Conservation (phyloP, 2,329 filamentous ascomycete genomes). For the Zarea fungicola region DNA sequence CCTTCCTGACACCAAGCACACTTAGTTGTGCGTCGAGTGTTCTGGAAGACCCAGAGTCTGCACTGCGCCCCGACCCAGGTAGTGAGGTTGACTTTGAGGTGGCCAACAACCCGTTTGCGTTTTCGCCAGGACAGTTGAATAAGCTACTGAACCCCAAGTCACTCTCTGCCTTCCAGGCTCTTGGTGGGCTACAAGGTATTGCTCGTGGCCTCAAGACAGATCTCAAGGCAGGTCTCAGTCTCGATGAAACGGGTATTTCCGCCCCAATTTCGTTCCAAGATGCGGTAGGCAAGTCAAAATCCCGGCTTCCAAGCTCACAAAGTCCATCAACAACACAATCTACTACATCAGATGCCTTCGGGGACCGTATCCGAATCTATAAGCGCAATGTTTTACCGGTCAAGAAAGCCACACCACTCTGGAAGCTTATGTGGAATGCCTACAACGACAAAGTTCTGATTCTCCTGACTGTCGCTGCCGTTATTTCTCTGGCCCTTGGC, state of each 20-base stretch:
- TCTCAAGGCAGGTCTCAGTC: constrained; percentile 58
- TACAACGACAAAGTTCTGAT: constrained; percentile 73
- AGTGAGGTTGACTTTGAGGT: constrained; percentile 65
- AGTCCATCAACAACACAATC: constrained; percentile 44
- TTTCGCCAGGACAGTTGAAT: constrained; percentile 64
- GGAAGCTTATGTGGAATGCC: constrained; percentile 60
- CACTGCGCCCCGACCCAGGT: constrained; percentile 63
- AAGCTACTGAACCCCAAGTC: constrained; percentile 80
- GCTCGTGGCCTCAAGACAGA: constrained; percentile 69
- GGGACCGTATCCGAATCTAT: constrained; percentile 14
- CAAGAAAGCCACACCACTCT: constrained; percentile 57
- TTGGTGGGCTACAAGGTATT: constrained; percentile 67
- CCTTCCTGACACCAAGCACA: constrained; percentile 21
- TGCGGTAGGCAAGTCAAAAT: constrained; percentile 26
- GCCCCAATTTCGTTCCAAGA: constrained; percentile 65
- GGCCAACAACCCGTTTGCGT: constrained; percentile 66
- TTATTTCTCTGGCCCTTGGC: constrained; percentile 63
- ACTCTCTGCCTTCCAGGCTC: constrained; percentile 65
- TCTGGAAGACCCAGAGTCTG: constrained; percentile 40
- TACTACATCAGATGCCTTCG: neutral
- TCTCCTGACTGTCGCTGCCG: constrained; percentile 61
- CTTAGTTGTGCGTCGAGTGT: constrained; percentile 16
- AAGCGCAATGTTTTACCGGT: constrained; percentile 56
- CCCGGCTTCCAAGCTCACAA: constrained; percentile 44
- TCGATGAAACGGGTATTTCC: constrained; percentile 62